Evolutionary conservation across 495 filamentous ascomycete genomes (phyloP).

Genomic region (Neurospora africana): DNA sequence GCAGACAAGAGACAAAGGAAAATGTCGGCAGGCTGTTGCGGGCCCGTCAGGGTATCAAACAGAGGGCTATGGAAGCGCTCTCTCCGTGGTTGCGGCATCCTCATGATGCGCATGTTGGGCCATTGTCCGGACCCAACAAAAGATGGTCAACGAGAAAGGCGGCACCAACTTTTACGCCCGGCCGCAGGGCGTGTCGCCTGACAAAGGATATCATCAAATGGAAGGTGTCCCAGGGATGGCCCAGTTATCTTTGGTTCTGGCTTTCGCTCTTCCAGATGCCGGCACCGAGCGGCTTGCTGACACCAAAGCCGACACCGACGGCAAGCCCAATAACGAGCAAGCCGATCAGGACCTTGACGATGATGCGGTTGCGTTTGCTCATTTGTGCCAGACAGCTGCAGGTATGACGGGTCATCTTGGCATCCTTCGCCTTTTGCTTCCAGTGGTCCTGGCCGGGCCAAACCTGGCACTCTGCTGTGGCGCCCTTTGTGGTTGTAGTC

Average conservation of each 20-base stretch:
- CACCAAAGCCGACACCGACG: slow-evolving; percentile 36
- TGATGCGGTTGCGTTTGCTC: slow-evolving; percentile 37
- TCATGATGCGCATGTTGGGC: neutral
- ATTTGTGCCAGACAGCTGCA: slow-evolving; percentile 34
- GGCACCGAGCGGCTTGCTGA: slow-evolving; percentile 40
- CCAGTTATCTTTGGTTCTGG: slow-evolving; percentile 8
- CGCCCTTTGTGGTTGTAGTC: slow-evolving; percentile 21
- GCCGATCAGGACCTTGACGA: slow-evolving; percentile 32
- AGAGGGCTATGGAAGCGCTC: neutral
- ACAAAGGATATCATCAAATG: neutral
- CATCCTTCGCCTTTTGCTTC: slow-evolving; percentile 36
- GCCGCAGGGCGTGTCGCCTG: neutral
- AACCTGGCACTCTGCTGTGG: slow-evolving; percentile 31
- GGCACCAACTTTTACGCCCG: neutral
- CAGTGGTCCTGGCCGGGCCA: slow-evolving; percentile 44
- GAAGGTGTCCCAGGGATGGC: neutral
- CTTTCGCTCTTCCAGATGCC: slow-evolving; percentile 32
- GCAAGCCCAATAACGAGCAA: slow-evolving; percentile 36
- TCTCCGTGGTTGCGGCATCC: neutral
- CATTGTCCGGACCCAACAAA: neutral
- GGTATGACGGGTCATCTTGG: slow-evolving; percentile 32
- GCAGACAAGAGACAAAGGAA: neutral
- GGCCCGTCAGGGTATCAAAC: neutral
- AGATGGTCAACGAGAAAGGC: neutral
- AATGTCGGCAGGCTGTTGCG: neutral